Conservation (phyloP, 495 filamentous ascomycete species). For the Trichoderma gamsii region DNA sequence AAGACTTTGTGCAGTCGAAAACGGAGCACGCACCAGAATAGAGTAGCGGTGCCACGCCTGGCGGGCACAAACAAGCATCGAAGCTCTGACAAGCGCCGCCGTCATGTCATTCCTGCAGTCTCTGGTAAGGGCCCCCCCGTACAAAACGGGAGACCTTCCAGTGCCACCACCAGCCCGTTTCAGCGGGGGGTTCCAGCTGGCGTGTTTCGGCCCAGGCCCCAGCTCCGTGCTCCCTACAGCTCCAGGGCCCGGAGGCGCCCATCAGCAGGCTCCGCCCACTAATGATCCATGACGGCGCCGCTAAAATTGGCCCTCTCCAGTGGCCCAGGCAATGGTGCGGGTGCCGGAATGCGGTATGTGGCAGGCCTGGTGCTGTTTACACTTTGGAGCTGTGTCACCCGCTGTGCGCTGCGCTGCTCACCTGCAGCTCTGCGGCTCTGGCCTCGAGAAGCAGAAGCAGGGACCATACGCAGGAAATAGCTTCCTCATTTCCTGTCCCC, state of each 20-base stretch:
- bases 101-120: neutral
- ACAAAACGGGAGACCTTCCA: neutral
- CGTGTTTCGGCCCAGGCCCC: conserved; percentile 7
- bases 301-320: conserved; percentile 8
- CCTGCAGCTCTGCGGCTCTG: neutral
- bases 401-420: neutral
- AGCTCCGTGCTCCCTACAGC: neutral
- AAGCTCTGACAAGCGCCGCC: neutral
- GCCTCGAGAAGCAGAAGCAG: conserved; percentile 10
- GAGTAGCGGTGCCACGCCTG: neutral
- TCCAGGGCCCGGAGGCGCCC: neutral
- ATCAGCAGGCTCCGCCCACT: conserved; percentile 7
- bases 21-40: too few relatives aligned
- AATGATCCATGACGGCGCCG: conserved; percentile 10
- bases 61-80: neutral
- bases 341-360: conserved; percentile 1
- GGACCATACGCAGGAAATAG: conserved; percentile 11
- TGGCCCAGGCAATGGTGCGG: neutral
- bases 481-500: conserved; percentile 16
- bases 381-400: neutral
- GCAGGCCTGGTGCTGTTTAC: neutral
- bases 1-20: neutral
- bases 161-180: conserved; percentile 2
- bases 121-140: neutral
- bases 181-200: conserved; percentile 9